Conservation (phyloP, 2,329 filamentous ascomycete species). For the Venturia pyrina region DNA sequence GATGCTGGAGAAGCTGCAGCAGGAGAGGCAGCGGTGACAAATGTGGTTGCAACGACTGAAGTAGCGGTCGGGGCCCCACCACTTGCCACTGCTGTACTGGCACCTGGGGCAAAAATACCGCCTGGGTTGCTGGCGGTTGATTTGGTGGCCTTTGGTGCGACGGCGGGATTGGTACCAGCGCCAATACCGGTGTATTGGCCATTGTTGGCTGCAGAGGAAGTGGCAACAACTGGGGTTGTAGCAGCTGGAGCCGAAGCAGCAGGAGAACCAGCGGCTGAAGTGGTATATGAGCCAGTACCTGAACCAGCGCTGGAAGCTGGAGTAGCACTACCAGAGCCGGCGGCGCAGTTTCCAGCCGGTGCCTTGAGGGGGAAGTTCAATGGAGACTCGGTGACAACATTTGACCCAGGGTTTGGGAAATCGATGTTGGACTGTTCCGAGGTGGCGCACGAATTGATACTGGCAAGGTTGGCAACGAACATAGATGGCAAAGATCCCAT, state of each 20-base stretch:
- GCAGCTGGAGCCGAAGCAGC: background rate
- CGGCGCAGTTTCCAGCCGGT: conserved; percentile 12
- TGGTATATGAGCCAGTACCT: background rate
- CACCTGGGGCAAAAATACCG: conserved; percentile 22
- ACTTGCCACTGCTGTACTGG: conserved; percentile 12
- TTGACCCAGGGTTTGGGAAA: conserved; percentile 59
- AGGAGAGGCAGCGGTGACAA: conserved; percentile 2
- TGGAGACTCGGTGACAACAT: conserved; percentile 35
- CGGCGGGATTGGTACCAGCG: conserved; percentile 11
- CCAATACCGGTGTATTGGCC: conserved; percentile 11
- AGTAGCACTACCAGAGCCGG: background rate
- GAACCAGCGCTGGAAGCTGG: background rate
- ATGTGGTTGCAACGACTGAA: conserved; percentile 6
- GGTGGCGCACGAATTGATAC: too few relatives aligned
- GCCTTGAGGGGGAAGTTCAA: conserved; percentile 25
- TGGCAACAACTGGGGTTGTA: background rate
- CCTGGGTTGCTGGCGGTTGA: conserved; percentile 15
- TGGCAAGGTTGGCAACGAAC: conserved; percentile 60
- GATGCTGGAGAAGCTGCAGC: conserved; percentile 6
- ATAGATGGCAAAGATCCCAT: conserved; percentile 59
- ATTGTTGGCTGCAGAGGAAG: conserved; percentile 15
- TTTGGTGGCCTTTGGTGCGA: conserved; percentile 12
- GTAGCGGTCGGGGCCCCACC: conserved; percentile 1
- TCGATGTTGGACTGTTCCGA: too few relatives aligned
- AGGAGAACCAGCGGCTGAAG: background rate